Conservation (phyloP, 257 asterid species). For the Petunia secreta region DNA sequence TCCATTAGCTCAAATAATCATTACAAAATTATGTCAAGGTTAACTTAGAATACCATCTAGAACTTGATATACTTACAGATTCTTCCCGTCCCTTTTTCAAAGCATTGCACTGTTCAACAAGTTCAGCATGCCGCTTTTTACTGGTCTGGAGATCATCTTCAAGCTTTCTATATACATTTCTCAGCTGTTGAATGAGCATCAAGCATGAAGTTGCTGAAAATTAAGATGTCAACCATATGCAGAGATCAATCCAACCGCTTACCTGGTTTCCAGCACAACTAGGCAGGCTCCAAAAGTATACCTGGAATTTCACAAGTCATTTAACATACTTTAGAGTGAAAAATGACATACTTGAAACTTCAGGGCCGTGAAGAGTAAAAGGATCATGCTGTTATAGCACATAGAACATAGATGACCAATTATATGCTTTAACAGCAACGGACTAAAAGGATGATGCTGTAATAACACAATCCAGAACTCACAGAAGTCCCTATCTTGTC, state of each 20-base stretch:
- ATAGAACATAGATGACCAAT: conserved; percentile 5
- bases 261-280: conserved; percentile 99
- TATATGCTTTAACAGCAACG: conserved; percentile 17
- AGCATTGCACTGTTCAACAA: conserved; percentile 65
- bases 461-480: conserved; percentile 42
- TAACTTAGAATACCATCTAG: background rate
- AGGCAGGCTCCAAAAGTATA: conserved; percentile 98
- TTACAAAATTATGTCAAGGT: conserved; percentile 11
- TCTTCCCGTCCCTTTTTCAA: conserved; percentile 94
- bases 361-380: background rate
- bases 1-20: background rate
- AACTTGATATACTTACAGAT: conserved; percentile 57
- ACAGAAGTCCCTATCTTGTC: conserved; percentile 99
- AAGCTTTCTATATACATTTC: conserved; percentile 71
- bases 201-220: conserved; percentile 9
- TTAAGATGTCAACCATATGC: background rate
- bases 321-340: background rate
- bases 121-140: conserved; percentile 66
- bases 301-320: conserved; percentile 49
- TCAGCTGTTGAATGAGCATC: conserved; percentile 55
- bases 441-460: background rate
- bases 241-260: conserved; percentile 16
- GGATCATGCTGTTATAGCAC: background rate
- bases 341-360: background rate
- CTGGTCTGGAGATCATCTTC: conserved; percentile 72